Conservation (phyloP, 495 filamentous ascomycete genomes). For the Daldinia concentrica region DNA sequence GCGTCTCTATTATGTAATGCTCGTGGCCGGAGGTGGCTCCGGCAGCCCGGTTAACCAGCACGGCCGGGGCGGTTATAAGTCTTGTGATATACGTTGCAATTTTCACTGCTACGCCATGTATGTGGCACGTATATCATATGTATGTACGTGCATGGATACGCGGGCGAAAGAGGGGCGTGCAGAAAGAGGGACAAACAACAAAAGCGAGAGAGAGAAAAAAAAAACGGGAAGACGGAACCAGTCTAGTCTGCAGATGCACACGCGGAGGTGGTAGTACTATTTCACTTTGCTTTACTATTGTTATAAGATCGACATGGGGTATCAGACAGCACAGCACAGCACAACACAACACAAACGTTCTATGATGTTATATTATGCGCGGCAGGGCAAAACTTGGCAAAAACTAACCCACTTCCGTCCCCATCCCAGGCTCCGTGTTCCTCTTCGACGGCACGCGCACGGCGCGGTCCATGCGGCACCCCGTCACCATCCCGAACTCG, state of each 20-base stretch:
- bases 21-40: conserved; percentile 16
- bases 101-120: conserved; percentile 9
- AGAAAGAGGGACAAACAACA: not conserved
- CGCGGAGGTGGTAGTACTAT: not conserved
- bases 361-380: not conserved
- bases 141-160: conserved; percentile 7
- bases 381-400: too few relatives aligned
- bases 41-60: conserved; percentile 3
- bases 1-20: conserved; percentile 1
- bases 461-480: conserved; percentile 42
- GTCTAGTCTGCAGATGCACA: not conserved
- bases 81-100: conserved; percentile 26
- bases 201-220: not conserved
- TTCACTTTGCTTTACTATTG: not conserved
- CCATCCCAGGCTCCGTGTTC: conserved; percentile 50
- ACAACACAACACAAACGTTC: too few relatives aligned
- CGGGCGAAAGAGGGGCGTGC: not conserved
- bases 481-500: conserved; percentile 85
- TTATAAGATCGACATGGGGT: not conserved
- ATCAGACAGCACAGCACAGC: not conserved
- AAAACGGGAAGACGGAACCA: conserved; percentile 1
- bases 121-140: too few relatives aligned
- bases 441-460: conserved; percentile 46
- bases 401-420: not conserved
- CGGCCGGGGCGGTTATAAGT: conserved; percentile 10